These are phyloP conservation scores for Jatropha podagrica DNA, from an alignment of 441 rosid species.

Conservation along the genomic window DNA sequence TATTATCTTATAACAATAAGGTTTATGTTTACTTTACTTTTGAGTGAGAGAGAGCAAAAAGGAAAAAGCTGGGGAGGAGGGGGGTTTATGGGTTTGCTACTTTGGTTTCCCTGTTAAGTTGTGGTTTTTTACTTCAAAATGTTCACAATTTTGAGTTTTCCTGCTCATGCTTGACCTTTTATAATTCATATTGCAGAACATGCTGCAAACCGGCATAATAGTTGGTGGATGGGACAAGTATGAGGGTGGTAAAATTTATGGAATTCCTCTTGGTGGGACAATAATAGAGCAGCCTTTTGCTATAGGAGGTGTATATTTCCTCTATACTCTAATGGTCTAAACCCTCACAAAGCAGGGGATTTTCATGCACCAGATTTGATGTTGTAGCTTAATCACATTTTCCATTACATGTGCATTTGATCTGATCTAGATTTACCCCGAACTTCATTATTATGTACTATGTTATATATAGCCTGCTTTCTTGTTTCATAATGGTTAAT, in stretches of 20 bases:
- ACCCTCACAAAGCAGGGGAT: not conserved
- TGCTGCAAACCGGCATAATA: slow-evolving; percentile 87
- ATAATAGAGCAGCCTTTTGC: slow-evolving; percentile 91
- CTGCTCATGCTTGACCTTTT: slow-evolving; percentile 1
- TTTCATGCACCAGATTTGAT: not conserved
- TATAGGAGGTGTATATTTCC: slow-evolving; percentile 66
- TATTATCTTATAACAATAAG: slow-evolving; percentile 88
- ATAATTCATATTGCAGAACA: slow-evolving; percentile 49
- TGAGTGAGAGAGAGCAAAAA: not conserved
- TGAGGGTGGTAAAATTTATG: slow-evolving; percentile 93
- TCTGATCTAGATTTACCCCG: not conserved
- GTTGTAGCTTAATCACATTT: not conserved
- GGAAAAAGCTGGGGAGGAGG: not conserved
- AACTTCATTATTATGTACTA: not conserved
- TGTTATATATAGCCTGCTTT: not conserved
- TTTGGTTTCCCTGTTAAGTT: not conserved
- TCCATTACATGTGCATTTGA: not conserved
- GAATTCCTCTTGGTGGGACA: slow-evolving; percentile 95
- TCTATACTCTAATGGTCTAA: not conserved
- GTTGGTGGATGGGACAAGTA: slow-evolving; percentile 98
- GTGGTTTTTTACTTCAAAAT: slow-evolving; percentile 3
- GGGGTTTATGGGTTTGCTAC: not conserved
- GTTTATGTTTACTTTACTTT: slow-evolving; percentile 35
- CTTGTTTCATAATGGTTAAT: not conserved
- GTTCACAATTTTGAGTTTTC: not conserved